These are phyloP conservation scores for Colletotrichum sidae DNA, from an alignment of 2,329 filamentous ascomycete species.

Conservation along the genomic window DNA sequence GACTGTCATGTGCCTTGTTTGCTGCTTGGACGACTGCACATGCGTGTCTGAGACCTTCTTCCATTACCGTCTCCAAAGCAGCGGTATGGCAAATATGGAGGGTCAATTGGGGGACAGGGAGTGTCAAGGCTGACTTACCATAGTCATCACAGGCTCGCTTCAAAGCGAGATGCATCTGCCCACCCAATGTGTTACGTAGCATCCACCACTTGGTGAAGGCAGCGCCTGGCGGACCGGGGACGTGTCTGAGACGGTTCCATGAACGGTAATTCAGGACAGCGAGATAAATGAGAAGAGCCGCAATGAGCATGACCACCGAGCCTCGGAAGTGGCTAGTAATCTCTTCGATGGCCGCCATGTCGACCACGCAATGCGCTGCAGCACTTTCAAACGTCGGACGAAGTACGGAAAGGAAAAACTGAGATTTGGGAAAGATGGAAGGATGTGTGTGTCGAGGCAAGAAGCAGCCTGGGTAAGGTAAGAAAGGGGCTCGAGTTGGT, in stretches of 20 bases:
- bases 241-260: constrained; percentile 49
- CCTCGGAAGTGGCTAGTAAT: constrained; percentile 17
- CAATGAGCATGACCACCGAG: constrained; percentile 15
- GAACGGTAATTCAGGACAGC: constrained; percentile 34
- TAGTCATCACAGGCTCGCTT: constrained; percentile 39
- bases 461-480: neutral
- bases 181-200: constrained; percentile 41
- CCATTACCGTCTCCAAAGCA: neutral
- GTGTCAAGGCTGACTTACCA: constrained; percentile 25
- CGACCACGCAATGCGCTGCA: neutral
- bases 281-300: constrained; percentile 29
- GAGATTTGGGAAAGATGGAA: neutral
- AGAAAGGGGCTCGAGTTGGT: neutral
- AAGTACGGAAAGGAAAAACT: neutral
- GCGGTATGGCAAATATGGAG: constrained; percentile 1
- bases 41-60: constrained; percentile 37
- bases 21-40: constrained; percentile 21
- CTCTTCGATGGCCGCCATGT: constrained; percentile 16
- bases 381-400: too few relatives aligned
- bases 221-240: constrained; percentile 49
- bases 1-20: neutral
- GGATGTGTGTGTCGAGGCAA: neutral
- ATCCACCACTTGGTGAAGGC: constrained; percentile 49
- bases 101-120: neutral
- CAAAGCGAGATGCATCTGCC: constrained; percentile 39